Evolutionary conservation across 2,329 filamentous ascomycete species (phyloP).

Genomic region (Pseudogymnoascus sp.): DNA sequence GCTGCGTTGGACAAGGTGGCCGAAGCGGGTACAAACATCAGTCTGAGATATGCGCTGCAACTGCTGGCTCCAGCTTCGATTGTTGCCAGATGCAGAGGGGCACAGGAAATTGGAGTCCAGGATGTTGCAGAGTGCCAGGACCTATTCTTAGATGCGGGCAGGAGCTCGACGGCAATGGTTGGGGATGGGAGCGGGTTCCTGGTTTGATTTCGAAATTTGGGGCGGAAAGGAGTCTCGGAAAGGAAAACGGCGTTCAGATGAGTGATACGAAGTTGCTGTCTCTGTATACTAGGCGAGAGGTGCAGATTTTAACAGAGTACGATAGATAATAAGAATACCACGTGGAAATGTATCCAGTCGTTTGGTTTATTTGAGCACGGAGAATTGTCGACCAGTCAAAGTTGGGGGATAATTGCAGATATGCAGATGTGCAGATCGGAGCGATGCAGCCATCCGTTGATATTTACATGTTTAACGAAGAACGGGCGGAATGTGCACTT

Average conservation of each 20-base stretch:
- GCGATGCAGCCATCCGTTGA: background rate
- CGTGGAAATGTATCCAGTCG: background rate
- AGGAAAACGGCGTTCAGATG: slow-evolving; percentile 8
- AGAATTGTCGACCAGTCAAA: background rate
- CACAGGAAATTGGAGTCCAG: slow-evolving; percentile 65
- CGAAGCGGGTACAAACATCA: slow-evolving; percentile 79
- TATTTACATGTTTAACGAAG: background rate
- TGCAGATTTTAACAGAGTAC: background rate
- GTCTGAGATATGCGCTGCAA: slow-evolving; percentile 87
- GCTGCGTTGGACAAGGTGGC: slow-evolving; percentile 81
- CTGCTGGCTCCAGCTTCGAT: slow-evolving; percentile 63
- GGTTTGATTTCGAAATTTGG: slow-evolving; percentile 10
- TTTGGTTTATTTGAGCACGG: background rate
- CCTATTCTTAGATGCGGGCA: slow-evolving; percentile 72
- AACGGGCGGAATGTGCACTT: background rate
- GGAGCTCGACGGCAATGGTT: slow-evolving; percentile 63
- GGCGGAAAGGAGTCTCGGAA: slow-evolving; percentile 5
- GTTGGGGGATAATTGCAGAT: background rate
- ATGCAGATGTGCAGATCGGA: background rate
- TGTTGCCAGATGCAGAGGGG: slow-evolving; percentile 75
- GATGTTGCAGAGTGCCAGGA: slow-evolving; percentile 78
- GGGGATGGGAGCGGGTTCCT: slow-evolving; percentile 59
- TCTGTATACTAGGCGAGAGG: slow-evolving; percentile 1
- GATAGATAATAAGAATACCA: slow-evolving; percentile 10
- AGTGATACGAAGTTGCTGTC: slow-evolving; percentile 1